Evolutionary conservation across 2,329 filamentous ascomycete species (phyloP).

Genomic region (Tolypocladium endophyticum): DNA sequence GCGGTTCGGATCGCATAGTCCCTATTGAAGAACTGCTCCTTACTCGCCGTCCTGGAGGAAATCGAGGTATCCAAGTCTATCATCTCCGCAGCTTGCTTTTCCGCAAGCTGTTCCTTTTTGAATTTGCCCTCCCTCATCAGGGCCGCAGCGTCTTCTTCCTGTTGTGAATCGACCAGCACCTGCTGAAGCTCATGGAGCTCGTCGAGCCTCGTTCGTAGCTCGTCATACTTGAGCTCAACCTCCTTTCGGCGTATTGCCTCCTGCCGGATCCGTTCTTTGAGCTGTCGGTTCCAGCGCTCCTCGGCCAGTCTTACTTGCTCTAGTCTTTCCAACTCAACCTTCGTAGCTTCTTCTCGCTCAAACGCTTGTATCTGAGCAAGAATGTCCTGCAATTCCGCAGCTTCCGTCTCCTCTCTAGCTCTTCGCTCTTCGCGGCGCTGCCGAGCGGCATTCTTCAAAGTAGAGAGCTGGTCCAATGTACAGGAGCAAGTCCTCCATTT

Average conservation of each 20-base stretch:
- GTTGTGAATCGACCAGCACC: slow-evolving; percentile 23
- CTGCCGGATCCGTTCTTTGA: slow-evolving; percentile 24
- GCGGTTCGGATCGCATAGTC: slow-evolving; percentile 31
- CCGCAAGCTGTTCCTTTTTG: slow-evolving; percentile 17
- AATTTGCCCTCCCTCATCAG: slow-evolving; percentile 12
- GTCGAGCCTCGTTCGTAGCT: slow-evolving; percentile 24
- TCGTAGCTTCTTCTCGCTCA: slow-evolving; percentile 33
- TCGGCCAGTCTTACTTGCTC: slow-evolving; percentile 25
- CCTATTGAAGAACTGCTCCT: slow-evolving; percentile 21
- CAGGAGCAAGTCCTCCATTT: slow-evolving; percentile 68
- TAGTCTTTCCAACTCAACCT: slow-evolving; percentile 26
- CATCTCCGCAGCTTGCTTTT: slow-evolving; percentile 22
- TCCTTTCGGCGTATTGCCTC: slow-evolving; percentile 30
- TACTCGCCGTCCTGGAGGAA: slow-evolving; percentile 17
- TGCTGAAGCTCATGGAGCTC: slow-evolving; percentile 32
- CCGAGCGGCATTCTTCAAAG: slow-evolving; percentile 26
- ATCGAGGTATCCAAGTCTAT: slow-evolving; percentile 15
- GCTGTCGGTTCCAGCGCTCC: slow-evolving; percentile 24
- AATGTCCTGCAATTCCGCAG: slow-evolving; percentile 25
- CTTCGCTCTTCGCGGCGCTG: slow-evolving; percentile 22
- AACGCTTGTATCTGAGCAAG: slow-evolving; percentile 36
- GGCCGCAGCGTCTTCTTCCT: slow-evolving; percentile 22
- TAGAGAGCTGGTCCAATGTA: slow-evolving; percentile 32
- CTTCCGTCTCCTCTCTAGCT: slow-evolving; percentile 21
- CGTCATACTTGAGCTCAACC: slow-evolving; percentile 26